Base-by-base conservation (phyloP, 805 yeast species). In the Ogataea henricii region DNA sequence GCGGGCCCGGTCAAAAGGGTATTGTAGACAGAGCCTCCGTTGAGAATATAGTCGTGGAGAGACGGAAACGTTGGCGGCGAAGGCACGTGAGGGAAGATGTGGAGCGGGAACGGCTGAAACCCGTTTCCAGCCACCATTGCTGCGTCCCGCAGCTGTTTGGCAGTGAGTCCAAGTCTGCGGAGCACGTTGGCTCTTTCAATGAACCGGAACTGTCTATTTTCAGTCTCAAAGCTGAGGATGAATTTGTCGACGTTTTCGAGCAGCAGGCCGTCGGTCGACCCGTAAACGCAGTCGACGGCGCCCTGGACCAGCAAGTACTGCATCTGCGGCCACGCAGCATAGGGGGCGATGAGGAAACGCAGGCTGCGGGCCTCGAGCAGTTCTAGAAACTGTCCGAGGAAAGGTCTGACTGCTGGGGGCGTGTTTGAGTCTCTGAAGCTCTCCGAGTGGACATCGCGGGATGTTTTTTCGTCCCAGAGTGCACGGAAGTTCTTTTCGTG, bases 331-430 rank as follows among this genome's bases (percentile, higher is more conserved):
- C 89, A 82, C 0, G 97, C 81, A 37, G 82, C 75, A 61, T 82
- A 90, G 4, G 98, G 98, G 29, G 96, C 86, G 10, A 90, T 79
- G 47, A 89, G 66, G 61, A 77, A 91, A 49, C 83, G 85, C 10
- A 88, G 67, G 2, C 71, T 76, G 41, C 75, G 71, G 17, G 74
- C 77, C 30, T 75, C 73, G 48, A 92, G 79, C 46, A 79, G 77
- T 20, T 72, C 67, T 48, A 87, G 71, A 52, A 89, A 71, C 52
- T 82, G 83, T 45, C 74, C 69, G 46, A 77, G 65, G 60, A 82
- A 76, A 3, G 81, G 73, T 49, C 76, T 71, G 14, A 77, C 55
- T 2, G 77, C 74, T 41, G 82, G 65, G 0, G 82, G 78, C 7
- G 81, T 76, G 22, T 72, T 72, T 43, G 68, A 66, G 42, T 78